Conservation (phyloP, 371 early-diverging fungal genomes). For the Conidiobolus incongruus region DNA sequence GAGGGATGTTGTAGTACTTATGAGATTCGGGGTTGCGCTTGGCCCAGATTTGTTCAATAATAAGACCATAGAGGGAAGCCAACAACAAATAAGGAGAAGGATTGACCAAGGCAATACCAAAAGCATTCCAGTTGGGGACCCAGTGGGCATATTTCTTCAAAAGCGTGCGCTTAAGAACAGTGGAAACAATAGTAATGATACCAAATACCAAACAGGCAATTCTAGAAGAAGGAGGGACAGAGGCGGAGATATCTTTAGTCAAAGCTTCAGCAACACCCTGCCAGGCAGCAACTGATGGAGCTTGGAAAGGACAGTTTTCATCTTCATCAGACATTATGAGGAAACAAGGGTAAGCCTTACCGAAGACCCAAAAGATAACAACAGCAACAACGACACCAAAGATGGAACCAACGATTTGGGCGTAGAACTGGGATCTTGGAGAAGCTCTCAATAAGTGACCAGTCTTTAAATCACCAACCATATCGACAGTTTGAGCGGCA, state of each 20-base stretch:
- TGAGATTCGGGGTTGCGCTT: constrained; percentile 10
- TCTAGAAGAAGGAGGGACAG: constrained; percentile 7
- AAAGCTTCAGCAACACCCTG: constrained; percentile 24
- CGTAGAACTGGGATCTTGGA: constrained; percentile 37
- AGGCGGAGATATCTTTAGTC: constrained; percentile 14
- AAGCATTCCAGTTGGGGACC: constrained; percentile 33
- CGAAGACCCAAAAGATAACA: constrained; percentile 32
- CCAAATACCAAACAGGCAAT: constrained; percentile 16
- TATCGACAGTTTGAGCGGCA: constrained; percentile 35
- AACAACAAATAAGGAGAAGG: constrained; percentile 24
- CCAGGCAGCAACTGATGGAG: constrained; percentile 43
- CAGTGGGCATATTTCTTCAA: constrained; percentile 23
- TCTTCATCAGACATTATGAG: constrained; percentile 8
- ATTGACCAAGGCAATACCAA: constrained; percentile 47
- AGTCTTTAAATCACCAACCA: constrained; percentile 41
- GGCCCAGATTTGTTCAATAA: constrained; percentile 26
- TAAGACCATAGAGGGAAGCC: constrained; percentile 34
- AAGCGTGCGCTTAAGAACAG: constrained; percentile 20
- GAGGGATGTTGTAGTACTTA: constrained; percentile 26
- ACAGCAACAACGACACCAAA: constrained; percentile 30
- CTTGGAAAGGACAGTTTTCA: constrained; percentile 21
- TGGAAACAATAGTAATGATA: constrained; percentile 21
- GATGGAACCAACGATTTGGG: constrained; percentile 35
- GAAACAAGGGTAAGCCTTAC: constrained; percentile 34
- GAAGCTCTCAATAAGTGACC: constrained; percentile 36